Evolutionary conservation across 2,329 filamentous ascomycete genomes (phyloP), one percentile per base, ranked within the genome.

Genomic region (Stachybotrys elegans): DNA sequence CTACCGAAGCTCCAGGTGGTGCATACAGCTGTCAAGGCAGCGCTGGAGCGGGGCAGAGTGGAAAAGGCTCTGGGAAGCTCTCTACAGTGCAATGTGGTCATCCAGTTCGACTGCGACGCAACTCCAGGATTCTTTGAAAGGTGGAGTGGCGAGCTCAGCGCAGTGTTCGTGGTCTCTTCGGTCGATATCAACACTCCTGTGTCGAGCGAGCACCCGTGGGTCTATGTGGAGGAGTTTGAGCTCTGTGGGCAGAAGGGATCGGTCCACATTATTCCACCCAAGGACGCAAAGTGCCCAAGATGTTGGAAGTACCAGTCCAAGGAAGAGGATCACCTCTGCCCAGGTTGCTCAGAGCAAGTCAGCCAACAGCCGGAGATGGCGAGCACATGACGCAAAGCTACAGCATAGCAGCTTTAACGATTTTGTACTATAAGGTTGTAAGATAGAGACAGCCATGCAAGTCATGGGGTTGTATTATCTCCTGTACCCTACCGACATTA

Each of bases 271-370:
- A 52, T 73, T 41, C 73, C 78, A 45, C 78, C 78, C 2, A 61
- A 55, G 52, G 57, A 72, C 12, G 67, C 73, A 38, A 98, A 97
- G 64, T 98, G 93, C 61, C 75, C 79, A 1, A 75, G 93, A 41
- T 98, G 93, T 67, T 98, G 93, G 93, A 80, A 86, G 49, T 95
- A 88, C 62, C 75, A 86, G 20, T 83, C 86, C n/a, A 70, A 76
- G n/a, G 66, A 67, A 39, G 75, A 84, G 53, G 80, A 86, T 16
- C 63, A 69, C 31, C 67, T 95, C 16, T 97, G 92, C 63, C 31
- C n/a, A 16, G 19, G 31, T 14, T 34, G 31, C n/a, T 7, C n/a
- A 14, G n/a, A 16, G 11, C 31, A n/a, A n/a, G n/a, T n/a, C n/a
- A n/a, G n/a, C n/a, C n/a, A n/a, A n/a, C n/a, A n/a, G n/a, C n/a